These are phyloP conservation scores for Vitis labrusca DNA, from an alignment of 164 flowering plant genomes.

Conservation along the genomic window DNA sequence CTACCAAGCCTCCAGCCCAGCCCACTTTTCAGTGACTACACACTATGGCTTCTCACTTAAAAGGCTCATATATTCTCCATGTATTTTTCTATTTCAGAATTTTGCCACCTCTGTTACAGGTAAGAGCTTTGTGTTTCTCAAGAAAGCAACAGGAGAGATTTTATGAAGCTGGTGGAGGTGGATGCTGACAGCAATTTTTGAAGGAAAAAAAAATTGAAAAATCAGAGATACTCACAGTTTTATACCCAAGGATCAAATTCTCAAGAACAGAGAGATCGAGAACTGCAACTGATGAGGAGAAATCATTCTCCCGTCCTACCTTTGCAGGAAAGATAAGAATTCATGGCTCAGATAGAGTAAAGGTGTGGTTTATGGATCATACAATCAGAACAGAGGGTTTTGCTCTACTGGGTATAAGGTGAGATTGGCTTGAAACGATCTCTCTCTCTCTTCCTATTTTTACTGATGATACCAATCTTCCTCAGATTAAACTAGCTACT, in stretches of 20 bases:
- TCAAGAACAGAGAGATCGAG: conserved; percentile 10
- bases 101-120: no score
- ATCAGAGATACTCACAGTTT: conserved; percentile 13
- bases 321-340: conserved; percentile 24
- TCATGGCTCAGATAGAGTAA: conserved; percentile 10
- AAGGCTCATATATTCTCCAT: no score
- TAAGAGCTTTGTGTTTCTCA: neutral
- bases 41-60: no score
- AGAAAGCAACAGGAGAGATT: neutral
- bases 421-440: conserved; percentile 11
- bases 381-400: conserved; percentile 8
- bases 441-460: neutral
- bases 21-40: no score
- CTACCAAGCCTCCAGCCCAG: no score
- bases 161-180: conserved; percentile 7
- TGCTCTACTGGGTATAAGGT: conserved; percentile 9
- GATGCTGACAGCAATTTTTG: neutral
- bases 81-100: no score
- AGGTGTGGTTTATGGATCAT: conserved; percentile 10
- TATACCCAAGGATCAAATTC: conserved; percentile 8
- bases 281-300: conserved; percentile 13
- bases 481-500: neutral
- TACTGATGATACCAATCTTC: neutral
- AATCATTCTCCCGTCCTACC: conserved; percentile 11
- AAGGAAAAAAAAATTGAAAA: neutral